These are phyloP conservation scores for Rubia peregrina DNA, from an alignment of 305 asterid genomes.

Conservation along the genomic window DNA sequence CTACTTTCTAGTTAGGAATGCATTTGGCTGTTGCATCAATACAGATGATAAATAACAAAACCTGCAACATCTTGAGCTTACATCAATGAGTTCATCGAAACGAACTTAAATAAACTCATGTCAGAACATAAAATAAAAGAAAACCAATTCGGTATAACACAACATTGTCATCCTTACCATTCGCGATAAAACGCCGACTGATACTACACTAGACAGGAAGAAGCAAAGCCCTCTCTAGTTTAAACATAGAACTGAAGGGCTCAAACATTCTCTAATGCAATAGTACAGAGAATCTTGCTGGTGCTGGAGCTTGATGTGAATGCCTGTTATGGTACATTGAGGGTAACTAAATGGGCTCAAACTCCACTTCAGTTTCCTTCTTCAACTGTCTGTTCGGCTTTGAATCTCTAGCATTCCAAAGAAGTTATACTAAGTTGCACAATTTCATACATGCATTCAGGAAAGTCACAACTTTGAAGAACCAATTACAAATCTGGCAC, in stretches of 20 bases:
- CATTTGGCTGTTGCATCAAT: no score
- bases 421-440: not conserved
- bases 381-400: not conserved
- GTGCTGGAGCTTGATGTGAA: not conserved
- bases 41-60: no score
- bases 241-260: not conserved
- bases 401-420: not conserved
- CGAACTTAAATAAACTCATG: not conserved
- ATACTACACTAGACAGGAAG: not conserved
- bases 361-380: not conserved
- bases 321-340: not conserved
- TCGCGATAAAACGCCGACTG: not conserved
- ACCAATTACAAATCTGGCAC: constrained; percentile 42
- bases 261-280: not conserved
- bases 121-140: not conserved
- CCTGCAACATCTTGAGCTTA: no score
- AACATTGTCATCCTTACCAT: not conserved
- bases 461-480: constrained; percentile 51
- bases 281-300: not conserved
- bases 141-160: not conserved
- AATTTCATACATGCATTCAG: not conserved
- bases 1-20: no score
- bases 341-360: not conserved
- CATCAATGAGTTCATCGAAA: not conserved
- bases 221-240: not conserved